A percentile compares a stretch with the other conserved stretches of the same genome.
phyloP scores from a whole-genome alignment of 2,329 filamentous ascomycete species.

The Hymenoscyphus fraxineus region DNA sequence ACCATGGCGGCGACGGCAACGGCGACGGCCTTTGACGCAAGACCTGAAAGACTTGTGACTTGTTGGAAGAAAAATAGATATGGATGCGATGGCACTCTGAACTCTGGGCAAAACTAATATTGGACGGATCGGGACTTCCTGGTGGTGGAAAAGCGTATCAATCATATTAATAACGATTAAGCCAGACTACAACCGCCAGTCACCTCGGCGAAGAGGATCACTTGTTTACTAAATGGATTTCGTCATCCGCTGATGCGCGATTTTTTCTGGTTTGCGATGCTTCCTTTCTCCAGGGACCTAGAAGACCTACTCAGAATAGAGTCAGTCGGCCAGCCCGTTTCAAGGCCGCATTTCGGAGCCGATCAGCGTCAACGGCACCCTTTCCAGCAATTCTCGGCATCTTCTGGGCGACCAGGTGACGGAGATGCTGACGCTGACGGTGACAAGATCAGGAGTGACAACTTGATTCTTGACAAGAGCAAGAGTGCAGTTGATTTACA shows the following conservation, averaged over 20 bases:
- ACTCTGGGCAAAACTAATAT: background rate
- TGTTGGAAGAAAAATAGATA: background rate
- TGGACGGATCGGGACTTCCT: background rate
- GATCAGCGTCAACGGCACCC: background rate
- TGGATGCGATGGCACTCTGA: background rate
- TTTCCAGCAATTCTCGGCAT: background rate
- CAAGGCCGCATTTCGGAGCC: slow-evolving; percentile 1
- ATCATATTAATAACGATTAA: background rate
- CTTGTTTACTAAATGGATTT: background rate
- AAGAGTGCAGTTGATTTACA: too few species aligned
- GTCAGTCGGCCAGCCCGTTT: background rate
- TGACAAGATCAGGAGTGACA: too few species aligned
- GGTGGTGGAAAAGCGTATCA: background rate
- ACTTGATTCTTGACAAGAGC: too few species aligned
- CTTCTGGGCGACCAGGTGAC: background rate
- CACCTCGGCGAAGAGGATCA: background rate
- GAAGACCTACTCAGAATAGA: background rate
- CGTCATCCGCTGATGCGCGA: background rate
- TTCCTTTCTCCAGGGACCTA: background rate
- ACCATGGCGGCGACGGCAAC: background rate
- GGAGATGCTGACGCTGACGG: too few species aligned
- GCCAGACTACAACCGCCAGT: background rate
- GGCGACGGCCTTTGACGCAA: background rate
- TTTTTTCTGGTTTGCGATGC: background rate
- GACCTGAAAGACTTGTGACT: too few species aligned